Evolutionary conservation across 305 asterid genomes (phyloP).

Genomic region (Fraxinus platypoda): DNA sequence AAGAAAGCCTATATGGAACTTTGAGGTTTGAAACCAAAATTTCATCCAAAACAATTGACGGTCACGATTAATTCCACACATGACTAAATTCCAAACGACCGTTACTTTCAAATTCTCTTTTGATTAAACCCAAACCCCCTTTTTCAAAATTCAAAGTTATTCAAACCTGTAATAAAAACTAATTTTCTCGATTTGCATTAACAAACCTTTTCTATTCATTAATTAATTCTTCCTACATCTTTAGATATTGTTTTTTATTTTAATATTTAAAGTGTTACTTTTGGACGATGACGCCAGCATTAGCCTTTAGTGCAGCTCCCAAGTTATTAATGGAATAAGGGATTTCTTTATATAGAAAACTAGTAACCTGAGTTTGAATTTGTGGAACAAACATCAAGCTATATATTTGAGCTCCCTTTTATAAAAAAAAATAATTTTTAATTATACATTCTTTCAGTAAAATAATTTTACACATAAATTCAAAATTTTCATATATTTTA

Average conservation of each 20-base stretch:
- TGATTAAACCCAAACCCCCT: not conserved
- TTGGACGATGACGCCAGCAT: conserved; percentile 47
- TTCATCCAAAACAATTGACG: not conserved
- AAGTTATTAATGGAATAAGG: conserved; percentile 35
- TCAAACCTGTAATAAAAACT: conserved; percentile 22
- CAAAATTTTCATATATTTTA: no score
- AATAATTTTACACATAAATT: no score
- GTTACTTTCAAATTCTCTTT: conserved; percentile 3
- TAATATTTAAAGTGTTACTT: not conserved
- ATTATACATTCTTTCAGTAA: no score
- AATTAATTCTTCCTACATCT: conserved; percentile 42
- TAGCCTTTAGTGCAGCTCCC: conserved; percentile 31
- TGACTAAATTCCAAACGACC: not conserved
- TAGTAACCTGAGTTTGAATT: conserved; percentile 38
- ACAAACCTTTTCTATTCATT: conserved; percentile 26
- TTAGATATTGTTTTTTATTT: conserved; percentile 16
- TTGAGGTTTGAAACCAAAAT: not conserved
- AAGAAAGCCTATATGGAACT: not conserved
- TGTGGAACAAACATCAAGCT: conserved; percentile 39
- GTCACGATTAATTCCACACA: not conserved
- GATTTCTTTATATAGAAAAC: not conserved
- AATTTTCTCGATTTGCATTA: conserved; percentile 40
- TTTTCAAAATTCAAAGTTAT: conserved; percentile 55
- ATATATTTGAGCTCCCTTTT: no score
- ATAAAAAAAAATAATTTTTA: no score